These are phyloP conservation scores for Tremella mesenterica DNA, from an alignment of 768 basidiomycete species.

Conservation along the genomic window DNA sequence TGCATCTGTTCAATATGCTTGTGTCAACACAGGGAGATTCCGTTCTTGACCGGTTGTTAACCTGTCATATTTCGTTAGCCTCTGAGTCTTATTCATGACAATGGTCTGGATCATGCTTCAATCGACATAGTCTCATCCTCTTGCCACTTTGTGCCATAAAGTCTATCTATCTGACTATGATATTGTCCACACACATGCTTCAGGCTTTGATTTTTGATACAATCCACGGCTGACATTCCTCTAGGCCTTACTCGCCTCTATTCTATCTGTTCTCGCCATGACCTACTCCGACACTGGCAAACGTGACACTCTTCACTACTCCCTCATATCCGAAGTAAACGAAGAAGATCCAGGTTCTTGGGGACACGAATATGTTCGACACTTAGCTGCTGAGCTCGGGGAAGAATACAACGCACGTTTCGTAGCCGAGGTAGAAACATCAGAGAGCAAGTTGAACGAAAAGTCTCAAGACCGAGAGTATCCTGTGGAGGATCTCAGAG, in stretches of 20 bases:
- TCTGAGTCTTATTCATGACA: not conserved
- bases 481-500: constrained; percentile 57
- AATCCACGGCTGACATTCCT: no score
- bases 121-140: no score
- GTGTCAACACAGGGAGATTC: no score
- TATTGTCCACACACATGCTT: no score
- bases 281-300: constrained; percentile 97
- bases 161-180: no score
- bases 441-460: constrained; percentile 18
- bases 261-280: constrained; percentile 97
- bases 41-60: no score
- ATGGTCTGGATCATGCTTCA: not conserved
- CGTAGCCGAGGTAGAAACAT: not conserved
- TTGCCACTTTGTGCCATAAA: no score
- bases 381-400: constrained; percentile 90
- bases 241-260: constrained; percentile 89
- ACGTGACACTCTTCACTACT: constrained; percentile 87
- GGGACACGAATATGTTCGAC: constrained; percentile 98
- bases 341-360: constrained; percentile 77
- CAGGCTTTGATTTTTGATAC: no score
- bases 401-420: constrained; percentile 62
- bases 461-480: constrained; percentile 16
- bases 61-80: not conserved
- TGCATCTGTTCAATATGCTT: no score
- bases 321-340: constrained; percentile 61